Evolutionary conservation across 805 yeast genomes (phyloP).

Genomic region (Yarrowia sp.): DNA sequence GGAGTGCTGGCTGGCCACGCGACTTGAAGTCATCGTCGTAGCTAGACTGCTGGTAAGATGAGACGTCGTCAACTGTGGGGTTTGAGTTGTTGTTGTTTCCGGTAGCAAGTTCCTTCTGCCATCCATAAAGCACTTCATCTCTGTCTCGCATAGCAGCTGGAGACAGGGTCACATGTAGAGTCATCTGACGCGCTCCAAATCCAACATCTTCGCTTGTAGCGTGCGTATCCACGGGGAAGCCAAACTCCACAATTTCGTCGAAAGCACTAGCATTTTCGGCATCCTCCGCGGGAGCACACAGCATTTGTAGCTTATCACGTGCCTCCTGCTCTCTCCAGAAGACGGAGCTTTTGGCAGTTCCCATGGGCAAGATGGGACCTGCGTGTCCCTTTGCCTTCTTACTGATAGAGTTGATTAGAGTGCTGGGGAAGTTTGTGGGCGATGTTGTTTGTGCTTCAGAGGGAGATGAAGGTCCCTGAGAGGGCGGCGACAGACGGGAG

Average conservation of each 20-base stretch:
- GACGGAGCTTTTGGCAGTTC: slow-evolving; percentile 1
- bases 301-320: slow-evolving; percentile 6
- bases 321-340: slow-evolving; percentile 18
- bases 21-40: background rate
- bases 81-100: slow-evolving; percentile 3
- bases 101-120: slow-evolving; percentile 33
- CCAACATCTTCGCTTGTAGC: slow-evolving; percentile 1
- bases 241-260: slow-evolving; percentile 35
- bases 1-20: slow-evolving; percentile 11
- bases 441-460: background rate
- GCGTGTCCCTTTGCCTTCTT: background rate
- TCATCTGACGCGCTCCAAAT: slow-evolving; percentile 33
- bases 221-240: slow-evolving; percentile 31
- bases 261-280: slow-evolving; percentile 24
- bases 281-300: slow-evolving; percentile 5
- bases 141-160: slow-evolving; percentile 36
- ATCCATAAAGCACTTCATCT: slow-evolving; percentile 35
- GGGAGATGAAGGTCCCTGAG: background rate
- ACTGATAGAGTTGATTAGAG: slow-evolving; percentile 1
- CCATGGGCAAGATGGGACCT: slow-evolving; percentile 9
- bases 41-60: background rate
- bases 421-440: slow-evolving; percentile 1
- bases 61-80: slow-evolving; percentile 22
- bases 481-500: background rate
- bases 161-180: slow-evolving; percentile 34